Evolutionary conservation across 306 rosid species (phyloP).

Genomic region (Alnus glutinosa): DNA sequence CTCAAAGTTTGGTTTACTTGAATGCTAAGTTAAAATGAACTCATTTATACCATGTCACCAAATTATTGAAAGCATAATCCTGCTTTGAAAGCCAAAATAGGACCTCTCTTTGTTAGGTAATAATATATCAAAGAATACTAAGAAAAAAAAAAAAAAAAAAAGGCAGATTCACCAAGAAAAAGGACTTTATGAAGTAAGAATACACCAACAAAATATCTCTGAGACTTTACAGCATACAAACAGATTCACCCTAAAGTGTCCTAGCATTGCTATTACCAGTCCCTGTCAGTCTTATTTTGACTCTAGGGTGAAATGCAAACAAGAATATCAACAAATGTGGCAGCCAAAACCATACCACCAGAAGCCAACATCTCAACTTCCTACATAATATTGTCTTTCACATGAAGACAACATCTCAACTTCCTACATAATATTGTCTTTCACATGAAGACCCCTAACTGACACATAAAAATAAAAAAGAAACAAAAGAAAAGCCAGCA

Average conservation of each 20-base stretch:
- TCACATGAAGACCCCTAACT: background rate
- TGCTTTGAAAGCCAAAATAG: background rate
- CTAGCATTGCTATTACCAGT: background rate
- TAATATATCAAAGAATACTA: background rate
- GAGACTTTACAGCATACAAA: background rate
- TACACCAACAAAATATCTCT: background rate
- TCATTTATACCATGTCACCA: background rate
- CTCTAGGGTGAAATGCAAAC: constrained; percentile 21
- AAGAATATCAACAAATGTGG: constrained; percentile 9
- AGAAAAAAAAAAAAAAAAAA: background rate
- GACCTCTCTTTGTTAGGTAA: background rate
- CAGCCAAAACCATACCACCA: constrained; percentile 8
- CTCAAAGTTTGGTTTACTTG: background rate
- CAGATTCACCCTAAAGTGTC: background rate
- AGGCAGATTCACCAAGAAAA: background rate
- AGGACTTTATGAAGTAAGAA: background rate
- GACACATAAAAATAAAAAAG: background rate
- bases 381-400: background rate
- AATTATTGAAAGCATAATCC: background rate
- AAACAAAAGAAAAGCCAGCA: background rate
- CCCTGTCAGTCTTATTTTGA: constrained; percentile 1
- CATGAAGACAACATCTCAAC: background rate
- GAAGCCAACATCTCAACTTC: constrained; percentile 13
- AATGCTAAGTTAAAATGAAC: background rate
- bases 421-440: background rate